A percentile compares a stretch with the other conserved stretches of the same genome.
phyloP scores from a whole-genome alignment of 345 rosid genomes.

The Melastoma malabathricum region DNA sequence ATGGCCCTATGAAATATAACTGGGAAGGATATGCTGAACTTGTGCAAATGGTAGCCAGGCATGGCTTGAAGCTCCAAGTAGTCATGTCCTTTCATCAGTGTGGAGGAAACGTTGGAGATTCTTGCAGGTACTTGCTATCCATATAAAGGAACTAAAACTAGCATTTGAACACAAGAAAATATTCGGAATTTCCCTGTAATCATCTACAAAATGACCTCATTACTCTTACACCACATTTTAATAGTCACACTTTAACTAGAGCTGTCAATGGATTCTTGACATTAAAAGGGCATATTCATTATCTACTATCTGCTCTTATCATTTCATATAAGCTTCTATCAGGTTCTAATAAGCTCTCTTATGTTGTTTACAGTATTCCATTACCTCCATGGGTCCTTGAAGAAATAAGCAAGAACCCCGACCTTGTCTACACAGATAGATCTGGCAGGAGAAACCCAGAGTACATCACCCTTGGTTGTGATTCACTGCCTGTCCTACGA shows the following conservation, averaged over 20 bases:
- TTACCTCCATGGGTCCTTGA: constrained; percentile 96
- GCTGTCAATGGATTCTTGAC: no score
- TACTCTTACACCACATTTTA: no score
- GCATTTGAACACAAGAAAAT: no score
- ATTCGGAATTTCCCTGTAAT: no score
- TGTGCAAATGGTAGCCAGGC: constrained; percentile 66
- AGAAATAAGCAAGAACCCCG: constrained; percentile 81
- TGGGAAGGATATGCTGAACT: constrained; percentile 97
- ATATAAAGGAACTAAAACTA: no score
- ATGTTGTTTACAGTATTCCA: constrained; percentile 47
- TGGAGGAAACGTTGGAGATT: constrained; percentile 99
- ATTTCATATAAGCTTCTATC: no score
- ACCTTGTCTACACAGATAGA: constrained; percentile 85
- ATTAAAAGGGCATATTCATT: no score
- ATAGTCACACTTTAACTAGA: no score
- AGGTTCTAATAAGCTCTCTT: constrained; percentile 1
- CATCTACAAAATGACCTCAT: no score
- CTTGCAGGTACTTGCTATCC: constrained; percentile 58
- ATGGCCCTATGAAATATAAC: constrained; percentile 76
- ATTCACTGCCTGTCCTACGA: constrained; percentile 54
- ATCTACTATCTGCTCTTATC: no score
- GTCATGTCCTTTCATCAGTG: constrained; percentile 99
- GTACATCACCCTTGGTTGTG: constrained; percentile 85
- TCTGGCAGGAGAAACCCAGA: constrained; percentile 86
- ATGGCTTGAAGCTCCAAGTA: constrained; percentile 78